These are phyloP conservation scores for Cryptosporidium meleagridis DNA, from an alignment of 169 alveolate genomes.

Conservation along the genomic window DNA sequence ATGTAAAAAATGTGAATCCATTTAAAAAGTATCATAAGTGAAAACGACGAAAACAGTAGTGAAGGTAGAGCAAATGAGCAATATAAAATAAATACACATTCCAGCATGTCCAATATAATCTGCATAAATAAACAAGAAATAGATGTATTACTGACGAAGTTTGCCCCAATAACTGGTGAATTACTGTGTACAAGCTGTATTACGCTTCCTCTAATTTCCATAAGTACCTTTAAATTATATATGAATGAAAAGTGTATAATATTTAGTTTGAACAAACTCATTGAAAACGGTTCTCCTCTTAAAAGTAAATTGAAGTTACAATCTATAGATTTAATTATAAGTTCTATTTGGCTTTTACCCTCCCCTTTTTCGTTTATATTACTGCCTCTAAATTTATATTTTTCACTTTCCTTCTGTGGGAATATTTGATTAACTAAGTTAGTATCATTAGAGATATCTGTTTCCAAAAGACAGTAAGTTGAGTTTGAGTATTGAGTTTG, in stretches of 20 bases:
- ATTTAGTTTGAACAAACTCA: constrained; percentile 30
- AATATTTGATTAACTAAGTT: constrained; percentile 3
- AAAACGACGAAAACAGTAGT: constrained; percentile 50
- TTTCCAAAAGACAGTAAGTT: constrained; percentile 12
- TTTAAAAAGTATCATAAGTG: constrained; percentile 46
- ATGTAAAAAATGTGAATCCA: constrained; percentile 59
- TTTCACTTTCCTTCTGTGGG: constrained; percentile 9
- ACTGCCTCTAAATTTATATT: constrained; percentile 44
- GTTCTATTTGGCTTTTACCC: neutral
- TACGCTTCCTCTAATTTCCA: constrained; percentile 73
- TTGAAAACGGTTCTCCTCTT: constrained; percentile 44
- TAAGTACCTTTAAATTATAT: constrained; percentile 60
- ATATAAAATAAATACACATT: constrained; percentile 36
- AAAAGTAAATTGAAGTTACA: constrained; percentile 6
- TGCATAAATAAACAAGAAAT: constrained; percentile 33
- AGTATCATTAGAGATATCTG: constrained; percentile 10
- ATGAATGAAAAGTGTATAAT: constrained; percentile 49
- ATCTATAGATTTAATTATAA: neutral
- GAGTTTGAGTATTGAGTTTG: neutral
- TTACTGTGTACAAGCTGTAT: constrained; percentile 44
- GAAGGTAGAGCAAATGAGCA: constrained; percentile 45
- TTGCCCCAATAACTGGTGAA: constrained; percentile 3
- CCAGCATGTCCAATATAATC: constrained; percentile 26
- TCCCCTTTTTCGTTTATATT: neutral
- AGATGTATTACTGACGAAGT: neutral